Evolutionary conservation across 140 eudicot genomes (phyloP), one percentile per base, ranked within the genome.

Genomic region (Erigeron philadelphicus): DNA sequence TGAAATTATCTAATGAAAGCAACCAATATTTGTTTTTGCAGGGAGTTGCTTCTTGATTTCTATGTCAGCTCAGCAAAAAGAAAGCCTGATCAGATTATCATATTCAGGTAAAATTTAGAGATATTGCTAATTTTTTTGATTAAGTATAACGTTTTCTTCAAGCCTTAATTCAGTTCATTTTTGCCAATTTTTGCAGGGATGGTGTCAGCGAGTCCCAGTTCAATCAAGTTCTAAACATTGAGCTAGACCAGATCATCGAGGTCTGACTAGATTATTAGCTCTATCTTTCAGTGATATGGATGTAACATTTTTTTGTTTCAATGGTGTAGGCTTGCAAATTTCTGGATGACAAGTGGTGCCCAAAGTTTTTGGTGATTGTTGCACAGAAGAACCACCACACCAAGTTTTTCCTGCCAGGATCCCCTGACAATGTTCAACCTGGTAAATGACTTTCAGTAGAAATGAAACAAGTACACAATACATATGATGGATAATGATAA

Each of bases 321-420:
- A 11, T 18, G 53, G 56, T 76, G 64, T 76, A 92, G 98, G 95
- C 96, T 11, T 92, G 98, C 76, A 88, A 88, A 73, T 78, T 88
- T 67, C 83, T 92, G 0, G 96, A 92, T 61, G 98, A 89, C 63
- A 79, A 80, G 3, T 92, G 98, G 98, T 31, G 63, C 13, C 98
- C 98, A 0, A 89, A 92, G 79, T 86, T 92, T 49, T 80, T 76
- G 11, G 79, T 92, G 21, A 86, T 92, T 8, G 78, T 92, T 71
- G 95, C 98, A 2, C 96, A 92, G 71, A 92, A 92, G 46, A 88
- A 92, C 61, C 98, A 92, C 45, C 98, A 92, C 70, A 92, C 98
- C 3, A 92, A 92, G 61, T 92, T 92, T 72, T 88, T 91, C 83
- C 90, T 64, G 75, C 75, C 93, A 0, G 84, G 82, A 11, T 78